Conservation (phyloP, 164 flowering plant genomes). For the Saururus chinensis region DNA sequence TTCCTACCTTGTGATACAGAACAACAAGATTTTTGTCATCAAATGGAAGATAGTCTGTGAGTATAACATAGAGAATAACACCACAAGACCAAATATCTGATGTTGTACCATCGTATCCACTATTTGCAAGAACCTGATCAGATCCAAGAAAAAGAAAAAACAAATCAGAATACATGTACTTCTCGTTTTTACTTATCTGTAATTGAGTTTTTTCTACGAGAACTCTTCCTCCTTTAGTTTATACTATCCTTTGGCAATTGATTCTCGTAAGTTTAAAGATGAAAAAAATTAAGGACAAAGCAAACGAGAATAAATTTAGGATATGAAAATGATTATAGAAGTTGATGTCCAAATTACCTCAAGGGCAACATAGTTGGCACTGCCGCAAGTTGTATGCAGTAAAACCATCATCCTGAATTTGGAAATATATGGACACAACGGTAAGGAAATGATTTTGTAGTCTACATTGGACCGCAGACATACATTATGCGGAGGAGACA, state of each 20-base stretch:
- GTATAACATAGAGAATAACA: constrained; percentile 74
- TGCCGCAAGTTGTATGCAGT: constrained; percentile 94
- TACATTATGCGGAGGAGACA: not conserved
- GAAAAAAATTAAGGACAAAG: too few relatives aligned
- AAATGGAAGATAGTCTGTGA: constrained; percentile 83
- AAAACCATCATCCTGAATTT: constrained; percentile 68
- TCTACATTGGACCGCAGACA: not conserved
- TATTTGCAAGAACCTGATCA: constrained; percentile 49
- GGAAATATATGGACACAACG: not conserved
- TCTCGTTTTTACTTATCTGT: too few relatives aligned
- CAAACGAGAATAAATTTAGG: too few relatives aligned
- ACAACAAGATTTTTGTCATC: constrained; percentile 88
- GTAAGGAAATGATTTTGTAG: not conserved
- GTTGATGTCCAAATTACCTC: constrained; percentile 25
- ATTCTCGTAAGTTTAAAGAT: too few relatives aligned
- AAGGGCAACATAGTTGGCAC: constrained; percentile 97
- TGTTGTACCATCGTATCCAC: constrained; percentile 81
- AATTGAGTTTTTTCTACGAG: too few relatives aligned
- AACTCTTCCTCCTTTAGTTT: too few relatives aligned
- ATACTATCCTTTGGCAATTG: too few relatives aligned
- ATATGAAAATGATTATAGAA: too few relatives aligned
- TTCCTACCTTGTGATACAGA: constrained; percentile 81
- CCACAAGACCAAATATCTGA: constrained; percentile 98
- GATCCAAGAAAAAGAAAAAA: not conserved
- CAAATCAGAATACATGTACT: not conserved